A percentile compares a stretch with the other conserved stretches of the same genome.
Conservation (phyloP, 306 rosid genomes). For the Astragalus glycyphyllos region DNA sequence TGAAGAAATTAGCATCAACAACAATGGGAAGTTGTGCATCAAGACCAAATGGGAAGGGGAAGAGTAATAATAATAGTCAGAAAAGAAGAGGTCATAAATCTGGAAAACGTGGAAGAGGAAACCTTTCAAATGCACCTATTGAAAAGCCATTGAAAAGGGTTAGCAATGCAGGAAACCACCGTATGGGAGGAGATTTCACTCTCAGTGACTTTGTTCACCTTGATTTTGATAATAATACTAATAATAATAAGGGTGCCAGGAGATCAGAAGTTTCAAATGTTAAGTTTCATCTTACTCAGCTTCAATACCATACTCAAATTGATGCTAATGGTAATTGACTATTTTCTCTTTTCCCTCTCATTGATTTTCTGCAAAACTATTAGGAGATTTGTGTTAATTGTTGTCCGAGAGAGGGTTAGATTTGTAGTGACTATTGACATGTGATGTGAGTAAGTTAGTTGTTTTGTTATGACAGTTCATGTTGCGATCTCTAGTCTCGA, state of each 20-base stretch:
- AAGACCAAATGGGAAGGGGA: constrained; percentile 53
- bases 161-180: constrained; percentile 53
- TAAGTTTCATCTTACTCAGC: constrained; percentile 72
- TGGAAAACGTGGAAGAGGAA: constrained; percentile 47
- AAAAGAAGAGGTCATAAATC: constrained; percentile 47
- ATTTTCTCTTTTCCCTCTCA: constrained; percentile 2
- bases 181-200: constrained; percentile 54
- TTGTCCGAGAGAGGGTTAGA: neutral
- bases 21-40: constrained; percentile 83
- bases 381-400: constrained; percentile 18
- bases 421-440: neutral
- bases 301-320: constrained; percentile 74
- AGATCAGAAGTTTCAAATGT: constrained; percentile 75
- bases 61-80: neutral
- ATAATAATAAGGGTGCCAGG: constrained; percentile 56
- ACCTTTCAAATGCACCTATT: constrained; percentile 48
- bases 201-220: constrained; percentile 67
- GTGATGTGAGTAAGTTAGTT: neutral
- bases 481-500: too few species aligned
- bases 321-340: constrained; percentile 59
- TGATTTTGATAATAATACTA: constrained; percentile 55
- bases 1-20: constrained; percentile 30
- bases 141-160: constrained; percentile 54
- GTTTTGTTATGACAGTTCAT: constrained; percentile 28
- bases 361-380: neutral